Evolutionary conservation across 2,329 filamentous ascomycete genomes (phyloP).

Genomic region (Coleophoma crateriformis): DNA sequence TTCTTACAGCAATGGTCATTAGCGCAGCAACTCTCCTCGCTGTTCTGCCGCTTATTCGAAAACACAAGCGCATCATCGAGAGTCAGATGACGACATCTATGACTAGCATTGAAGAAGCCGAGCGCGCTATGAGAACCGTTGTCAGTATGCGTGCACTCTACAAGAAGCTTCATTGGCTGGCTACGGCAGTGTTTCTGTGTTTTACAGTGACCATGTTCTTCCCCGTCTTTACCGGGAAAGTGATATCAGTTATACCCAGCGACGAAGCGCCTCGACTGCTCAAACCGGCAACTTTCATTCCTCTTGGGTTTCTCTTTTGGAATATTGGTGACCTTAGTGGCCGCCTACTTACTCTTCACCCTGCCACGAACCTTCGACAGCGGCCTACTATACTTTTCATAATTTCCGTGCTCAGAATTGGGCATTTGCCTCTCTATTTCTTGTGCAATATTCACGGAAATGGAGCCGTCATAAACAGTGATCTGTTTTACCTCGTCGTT

Average conservation of each 20-base stretch:
- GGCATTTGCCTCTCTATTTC: constrained; percentile 79
- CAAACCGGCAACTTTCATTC: constrained; percentile 75
- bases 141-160: constrained; percentile 63
- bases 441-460: constrained; percentile 81
- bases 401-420: constrained; percentile 57
- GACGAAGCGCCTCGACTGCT: constrained; percentile 51
- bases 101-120: constrained; percentile 45
- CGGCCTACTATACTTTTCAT: constrained; percentile 64
- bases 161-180: constrained; percentile 72
- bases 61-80: constrained; percentile 49
- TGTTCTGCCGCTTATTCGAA: constrained; percentile 67
- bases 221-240: constrained; percentile 80
- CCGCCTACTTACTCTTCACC: constrained; percentile 60
- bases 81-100: constrained; percentile 44
- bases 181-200: constrained; percentile 71
- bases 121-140: constrained; percentile 40
- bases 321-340: constrained; percentile 83
- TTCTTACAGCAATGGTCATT: constrained; percentile 77
- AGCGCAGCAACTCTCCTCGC: constrained; percentile 65
- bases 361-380: constrained; percentile 46
- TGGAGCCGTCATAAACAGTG: constrained; percentile 70
- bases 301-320: constrained; percentile 88
- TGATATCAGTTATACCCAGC: constrained; percentile 40
- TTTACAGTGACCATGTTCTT: constrained; percentile 91
- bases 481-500: constrained; percentile 80